phyloP scores from a whole-genome alignment of 1,139 yeast genomes.

The Yamadazyma atlantica region DNA sequence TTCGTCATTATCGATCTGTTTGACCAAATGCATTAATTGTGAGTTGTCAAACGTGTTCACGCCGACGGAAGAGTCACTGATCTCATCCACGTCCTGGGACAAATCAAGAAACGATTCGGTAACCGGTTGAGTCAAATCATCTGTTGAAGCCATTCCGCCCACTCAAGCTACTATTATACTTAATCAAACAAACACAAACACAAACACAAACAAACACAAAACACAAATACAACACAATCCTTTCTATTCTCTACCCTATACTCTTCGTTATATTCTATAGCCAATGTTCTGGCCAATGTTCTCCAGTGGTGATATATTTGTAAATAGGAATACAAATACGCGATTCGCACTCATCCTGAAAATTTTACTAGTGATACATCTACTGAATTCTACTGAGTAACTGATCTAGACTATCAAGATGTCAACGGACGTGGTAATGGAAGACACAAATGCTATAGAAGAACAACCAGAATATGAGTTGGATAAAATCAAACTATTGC shows the following conservation, averaged over 20 bases:
- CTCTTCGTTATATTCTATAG: too few relatives aligned
- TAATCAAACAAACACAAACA: neutral
- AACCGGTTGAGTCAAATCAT: neutral
- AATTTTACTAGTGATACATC: neutral
- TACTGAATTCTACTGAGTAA: too few relatives aligned
- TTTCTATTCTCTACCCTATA: neutral
- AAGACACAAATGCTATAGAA: neutral
- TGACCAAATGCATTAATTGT: conserved; percentile 20
- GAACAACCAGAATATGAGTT: conserved; percentile 37
- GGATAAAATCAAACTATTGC: conserved; percentile 60
- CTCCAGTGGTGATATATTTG: neutral
- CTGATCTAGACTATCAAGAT: neutral
- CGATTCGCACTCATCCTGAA: neutral
- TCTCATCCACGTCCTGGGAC: conserved; percentile 23
- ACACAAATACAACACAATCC: neutral
- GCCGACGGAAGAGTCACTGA: conserved; percentile 14
- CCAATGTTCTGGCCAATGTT: too few relatives aligned
- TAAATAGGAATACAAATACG: neutral
- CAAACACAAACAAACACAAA: neutral
- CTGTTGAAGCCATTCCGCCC: neutral
- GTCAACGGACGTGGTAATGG: conserved; percentile 1
- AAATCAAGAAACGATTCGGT: conserved; percentile 31
- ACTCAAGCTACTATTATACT: neutral
- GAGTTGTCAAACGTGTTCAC: conserved; percentile 12
- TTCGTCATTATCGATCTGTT: conserved; percentile 16